Evolutionary conservation across 148 eudicot species (phyloP).

Genomic region (Chenopodium berlandieri): DNA sequence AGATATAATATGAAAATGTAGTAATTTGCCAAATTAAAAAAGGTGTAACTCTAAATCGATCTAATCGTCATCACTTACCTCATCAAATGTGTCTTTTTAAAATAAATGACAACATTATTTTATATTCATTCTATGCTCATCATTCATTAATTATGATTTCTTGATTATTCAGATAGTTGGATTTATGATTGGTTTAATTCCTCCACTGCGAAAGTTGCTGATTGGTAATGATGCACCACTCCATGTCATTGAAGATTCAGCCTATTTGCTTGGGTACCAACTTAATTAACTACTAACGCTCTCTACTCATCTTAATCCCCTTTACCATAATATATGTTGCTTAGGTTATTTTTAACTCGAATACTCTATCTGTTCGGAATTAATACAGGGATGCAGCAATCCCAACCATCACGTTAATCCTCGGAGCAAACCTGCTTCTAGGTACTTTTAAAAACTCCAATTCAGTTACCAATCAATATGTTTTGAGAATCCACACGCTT

Average conservation of each 20-base stretch:
- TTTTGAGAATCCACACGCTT: too few relatives aligned
- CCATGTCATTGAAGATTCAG: slow-evolving; percentile 28
- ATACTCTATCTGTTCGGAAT: too few relatives aligned
- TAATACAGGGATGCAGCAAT: slow-evolving; percentile 79
- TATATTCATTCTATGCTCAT: too few relatives aligned
- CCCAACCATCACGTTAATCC: slow-evolving; percentile 60
- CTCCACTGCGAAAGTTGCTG: slow-evolving; percentile 21
- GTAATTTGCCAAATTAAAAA: too few relatives aligned
- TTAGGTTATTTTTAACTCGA: too few relatives aligned
- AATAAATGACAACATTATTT: too few relatives aligned
- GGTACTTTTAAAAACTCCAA: slow-evolving; percentile 34
- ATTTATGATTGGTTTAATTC: slow-evolving; percentile 20
- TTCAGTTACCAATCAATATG: neutral
- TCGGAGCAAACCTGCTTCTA: slow-evolving; percentile 80
- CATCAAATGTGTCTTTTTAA: too few relatives aligned
- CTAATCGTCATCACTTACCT: too few relatives aligned
- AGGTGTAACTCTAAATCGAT: too few relatives aligned
- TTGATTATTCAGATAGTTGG: slow-evolving; percentile 22
- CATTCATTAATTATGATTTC: neutral
- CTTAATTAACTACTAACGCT: too few relatives aligned
- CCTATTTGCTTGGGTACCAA: slow-evolving; percentile 23
- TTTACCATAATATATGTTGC: neutral
- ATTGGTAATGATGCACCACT: slow-evolving; percentile 30
- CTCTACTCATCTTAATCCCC: too few relatives aligned
- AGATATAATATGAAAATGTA: too few relatives aligned